Evolutionary conservation across 768 basidiomycete genomes (phyloP), one percentile per base, ranked within the genome.

Genomic region (Tulasnella sp.): DNA sequence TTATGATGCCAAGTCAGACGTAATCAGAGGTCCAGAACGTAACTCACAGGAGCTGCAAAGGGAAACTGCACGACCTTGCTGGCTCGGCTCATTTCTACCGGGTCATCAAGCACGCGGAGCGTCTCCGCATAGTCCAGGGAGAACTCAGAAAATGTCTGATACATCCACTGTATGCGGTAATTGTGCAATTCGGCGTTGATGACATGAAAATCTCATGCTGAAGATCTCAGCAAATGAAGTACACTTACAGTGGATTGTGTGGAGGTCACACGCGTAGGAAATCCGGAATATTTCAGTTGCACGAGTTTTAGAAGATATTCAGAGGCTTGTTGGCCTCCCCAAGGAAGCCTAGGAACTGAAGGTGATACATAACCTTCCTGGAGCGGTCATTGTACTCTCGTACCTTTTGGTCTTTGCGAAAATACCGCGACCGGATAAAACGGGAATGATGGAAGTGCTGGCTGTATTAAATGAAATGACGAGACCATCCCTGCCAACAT

Each of bases 261-360:
- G 13, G 75, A 61, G 0, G 84, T 84, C 9, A 96, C 77, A 37
- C 88, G 79, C 1, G 83, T 84, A 4, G 89, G 86, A 63, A 98
- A 98, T 40, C 73, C 82, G 24, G 93, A 84, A 62, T 98, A 95
- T 65, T 98, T 99, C 31, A 98, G 75, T 62, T 96, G 92, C 35
- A 92, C 79, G 19, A 93, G 78, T 61, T 91, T 95, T 54, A 92
- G 77, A 45, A 96, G 73, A 60, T 95, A 85, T 49, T 99, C 95
- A 0, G 87, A 78, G 1, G 89, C 78, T 60, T 96, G 92, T 2
- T 79, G 76, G 22, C 83, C 78, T 24, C 95, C 95, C 88, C 90
- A 98, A 3, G 89, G 85, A 65, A 99, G 86, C 56, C 92, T 95
- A 55, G 13, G 4, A 16, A 7, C 29, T n/a, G n/a, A 24, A n/a